phyloP scores from a whole-genome alignment of 805 yeast genomes.

The Lipomyces mesembrius region DNA sequence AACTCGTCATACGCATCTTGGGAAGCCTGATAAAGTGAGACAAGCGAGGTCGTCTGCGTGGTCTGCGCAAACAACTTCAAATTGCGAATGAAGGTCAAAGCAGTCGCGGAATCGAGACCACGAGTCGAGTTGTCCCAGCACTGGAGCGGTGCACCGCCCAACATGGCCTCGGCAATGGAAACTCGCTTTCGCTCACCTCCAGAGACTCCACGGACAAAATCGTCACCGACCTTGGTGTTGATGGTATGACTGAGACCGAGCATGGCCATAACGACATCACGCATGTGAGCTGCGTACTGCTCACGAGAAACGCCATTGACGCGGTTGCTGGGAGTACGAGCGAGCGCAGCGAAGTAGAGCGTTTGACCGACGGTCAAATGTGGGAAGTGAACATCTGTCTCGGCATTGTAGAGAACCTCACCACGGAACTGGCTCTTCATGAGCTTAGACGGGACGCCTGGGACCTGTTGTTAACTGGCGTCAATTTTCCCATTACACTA shows the following conservation, averaged over 20 bases:
- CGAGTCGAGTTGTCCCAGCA: conserved; percentile 74
- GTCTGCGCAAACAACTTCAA: conserved; percentile 60
- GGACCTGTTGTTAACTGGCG: neutral
- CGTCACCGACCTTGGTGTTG: conserved; percentile 53
- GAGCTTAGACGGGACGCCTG: conserved; percentile 50
- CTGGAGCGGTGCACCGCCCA: conserved; percentile 54
- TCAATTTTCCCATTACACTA: conserved; percentile 43
- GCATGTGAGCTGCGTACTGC: conserved; percentile 53
- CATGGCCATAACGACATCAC: conserved; percentile 57
- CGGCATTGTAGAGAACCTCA: conserved; percentile 68
- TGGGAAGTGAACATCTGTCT: conserved; percentile 66
- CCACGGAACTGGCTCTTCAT: conserved; percentile 59
- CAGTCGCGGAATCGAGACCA: conserved; percentile 74
- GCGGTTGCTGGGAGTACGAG: conserved; percentile 63
- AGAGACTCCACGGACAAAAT: conserved; percentile 60
- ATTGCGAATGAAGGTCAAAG: conserved; percentile 64
- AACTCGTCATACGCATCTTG: conserved; percentile 60
- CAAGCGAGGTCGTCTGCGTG: conserved; percentile 57
- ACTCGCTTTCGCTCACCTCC: conserved; percentile 65
- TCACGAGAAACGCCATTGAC: conserved; percentile 57
- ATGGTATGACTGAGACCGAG: conserved; percentile 50
- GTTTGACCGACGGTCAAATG: conserved; percentile 67
- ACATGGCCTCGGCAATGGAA: conserved; percentile 57
- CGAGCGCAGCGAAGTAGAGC: conserved; percentile 57
- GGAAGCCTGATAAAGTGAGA: conserved; percentile 66